Percentiles rank a stretch among this genome's conserved stretches.
Conservation (phyloP, 2,329 filamentous ascomycete genomes). For the Didymella sp. region DNA sequence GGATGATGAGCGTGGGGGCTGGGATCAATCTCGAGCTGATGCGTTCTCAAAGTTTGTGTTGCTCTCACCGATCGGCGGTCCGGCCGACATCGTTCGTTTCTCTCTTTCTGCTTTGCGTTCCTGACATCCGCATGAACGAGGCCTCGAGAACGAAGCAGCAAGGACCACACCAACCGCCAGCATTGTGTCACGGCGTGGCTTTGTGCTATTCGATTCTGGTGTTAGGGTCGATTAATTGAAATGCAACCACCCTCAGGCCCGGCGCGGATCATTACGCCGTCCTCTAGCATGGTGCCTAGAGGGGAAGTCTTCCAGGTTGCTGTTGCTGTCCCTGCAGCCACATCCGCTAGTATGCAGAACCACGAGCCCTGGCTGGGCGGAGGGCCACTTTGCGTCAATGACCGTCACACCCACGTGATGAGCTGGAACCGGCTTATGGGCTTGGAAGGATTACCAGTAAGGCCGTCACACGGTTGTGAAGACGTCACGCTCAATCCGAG, state of each 20-base stretch:
- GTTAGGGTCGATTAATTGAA: slow-evolving; percentile 8
- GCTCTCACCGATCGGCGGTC: not conserved
- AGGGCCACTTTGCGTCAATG: slow-evolving; percentile 20
- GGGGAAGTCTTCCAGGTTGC: slow-evolving; percentile 14
- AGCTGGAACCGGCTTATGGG: slow-evolving; percentile 27
- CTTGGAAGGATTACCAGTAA: slow-evolving; percentile 23
- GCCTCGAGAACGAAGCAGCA: not conserved
- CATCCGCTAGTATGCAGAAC: slow-evolving; percentile 25
- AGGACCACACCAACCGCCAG: not conserved
- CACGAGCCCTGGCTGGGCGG: slow-evolving; percentile 21
- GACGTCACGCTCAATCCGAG: slow-evolving; percentile 5
- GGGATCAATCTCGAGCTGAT: not conserved
- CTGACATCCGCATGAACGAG: not conserved
- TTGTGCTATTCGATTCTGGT: not conserved
- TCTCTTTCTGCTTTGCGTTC: not conserved
- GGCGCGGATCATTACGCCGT: slow-evolving; percentile 15
- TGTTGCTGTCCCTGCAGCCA: slow-evolving; percentile 26
- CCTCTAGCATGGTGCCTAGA: slow-evolving; percentile 7
- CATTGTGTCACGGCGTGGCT: slow-evolving; percentile 5
- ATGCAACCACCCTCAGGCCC: slow-evolving; percentile 12
- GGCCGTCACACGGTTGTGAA: slow-evolving; percentile 24
- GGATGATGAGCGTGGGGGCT: not conserved
- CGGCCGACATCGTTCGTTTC: not conserved
- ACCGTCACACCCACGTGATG: slow-evolving; percentile 22
- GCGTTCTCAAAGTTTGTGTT: not conserved